Base-by-base conservation (phyloP, 148 eudicot genomes). In the Salicornia ramosissima region DNA sequence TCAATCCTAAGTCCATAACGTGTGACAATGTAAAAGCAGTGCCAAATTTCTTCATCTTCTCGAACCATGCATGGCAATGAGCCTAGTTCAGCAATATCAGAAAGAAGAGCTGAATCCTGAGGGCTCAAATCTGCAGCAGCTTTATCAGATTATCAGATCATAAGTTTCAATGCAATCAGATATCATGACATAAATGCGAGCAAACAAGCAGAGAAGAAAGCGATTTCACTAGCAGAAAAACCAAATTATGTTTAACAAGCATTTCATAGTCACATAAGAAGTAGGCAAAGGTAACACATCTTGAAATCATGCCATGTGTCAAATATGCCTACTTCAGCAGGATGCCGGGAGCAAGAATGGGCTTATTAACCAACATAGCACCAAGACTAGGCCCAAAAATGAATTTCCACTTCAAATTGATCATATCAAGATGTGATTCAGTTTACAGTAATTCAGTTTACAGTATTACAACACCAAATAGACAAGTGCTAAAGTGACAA, bases 41-140 rank as follows among this genome's bases (percentile, higher is more conserved):
- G 71, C 67, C 84, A 81, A 59, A 74, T 79, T 72, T 87, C 96
- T 53, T 78, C 98, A 58, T 88, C 82, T 74, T 88, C 96, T 79
- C 87, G 82, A 42, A 79, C 81, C 56, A 84, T 45, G 72, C 79
- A 71, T 69, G 98, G 96, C 70, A 87, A 83, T 55, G 82, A 74
- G 42, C 88, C 96, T 64, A 90, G 77, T 80, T 93, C 90, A 72
- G 84, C 77, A 62, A 93, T 75, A 76, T 92, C 98, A 64, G 94
- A 71, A 36, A 92, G 79, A 30, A 87, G 83, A 51, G 98, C 81
- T 56, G 98, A 88, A 73, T 92, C 98, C 76, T 83, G 93, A 47
- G 98, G 98, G 67, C 98, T 88, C 80, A 90, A 74, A 86, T 92
- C 98, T 92, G 90, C 79, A 78, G 11, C 53, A 26, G 62, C 39